Evolutionary conservation across 2,329 filamentous ascomycete genomes (phyloP), one percentile per base, ranked within the genome.

Genomic region (Fusarium guadeloupense): DNA sequence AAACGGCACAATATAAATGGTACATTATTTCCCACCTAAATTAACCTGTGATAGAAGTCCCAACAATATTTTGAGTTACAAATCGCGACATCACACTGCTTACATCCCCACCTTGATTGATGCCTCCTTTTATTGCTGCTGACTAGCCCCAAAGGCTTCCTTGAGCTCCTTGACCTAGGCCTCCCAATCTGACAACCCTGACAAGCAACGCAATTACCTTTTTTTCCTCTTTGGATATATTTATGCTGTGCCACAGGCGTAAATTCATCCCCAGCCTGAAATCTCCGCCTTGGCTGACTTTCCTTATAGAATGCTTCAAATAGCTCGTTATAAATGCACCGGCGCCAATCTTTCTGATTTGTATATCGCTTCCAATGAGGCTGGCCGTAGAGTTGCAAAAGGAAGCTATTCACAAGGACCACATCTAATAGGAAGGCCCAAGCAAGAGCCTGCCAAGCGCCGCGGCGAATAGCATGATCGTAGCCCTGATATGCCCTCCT

Each of bases 401-500:
- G 20, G 17, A 39, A 59, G 17, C 39, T 55, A 25, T 59, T 59
- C 16, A 46, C n/a, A 47, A 55, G 45, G 25, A 34, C 45, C n/a
- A 45, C 25, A 44, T 52, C 37, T 25, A 62, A 47, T 6, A 59
- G 51, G 37, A 60, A 60, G 31, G 17, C 19, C 54, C 45, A 55
- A 16, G 28, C 21, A 14, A 63, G 21, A 39, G 57, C 37, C n/a
- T 44, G 20, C 30, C 30, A 44, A 26, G 20, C 19, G n/a, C 30
- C 20, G 5, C 30, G 42, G 0, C 30, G 30, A 8, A 44, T 34
- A 6, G 19, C 20, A 5, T 35, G 42, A 14, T 44, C 5, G 6
- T 35, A 34, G 3, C 9, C 5, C 12, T 9, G 23, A 19, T 44
- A 44, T 4, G 42, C 13, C 14, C 20, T 14, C 23, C 34, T 17